phyloP scores from a whole-genome alignment of 2,329 filamentous ascomycete genomes.

The Aspergillus versicolor region DNA sequence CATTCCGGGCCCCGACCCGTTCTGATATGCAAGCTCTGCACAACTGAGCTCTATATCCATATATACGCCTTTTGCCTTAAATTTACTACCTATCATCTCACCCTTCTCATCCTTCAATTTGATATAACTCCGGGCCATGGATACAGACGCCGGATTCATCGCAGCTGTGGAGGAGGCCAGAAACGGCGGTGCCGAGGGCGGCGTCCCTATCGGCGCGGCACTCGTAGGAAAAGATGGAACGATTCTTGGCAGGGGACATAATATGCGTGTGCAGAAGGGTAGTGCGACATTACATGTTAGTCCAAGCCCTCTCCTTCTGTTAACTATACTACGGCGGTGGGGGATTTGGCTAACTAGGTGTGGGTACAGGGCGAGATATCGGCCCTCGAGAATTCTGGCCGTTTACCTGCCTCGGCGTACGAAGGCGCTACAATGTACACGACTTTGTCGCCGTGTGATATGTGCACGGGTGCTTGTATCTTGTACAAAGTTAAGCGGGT shows the following conservation, averaged over 20 bases:
- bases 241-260: slow-evolving; percentile 70
- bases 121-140: slow-evolving; percentile 24
- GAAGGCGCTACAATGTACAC: slow-evolving; percentile 79
- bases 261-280: slow-evolving; percentile 71
- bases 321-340: background rate
- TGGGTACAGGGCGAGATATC: slow-evolving; percentile 67
- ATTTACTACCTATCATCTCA: slow-evolving; percentile 3
- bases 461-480: slow-evolving; percentile 77
- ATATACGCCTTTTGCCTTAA: background rate
- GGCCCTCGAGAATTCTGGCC: slow-evolving; percentile 71
- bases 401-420: slow-evolving; percentile 68
- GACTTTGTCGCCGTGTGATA: slow-evolving; percentile 75
- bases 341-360: background rate
- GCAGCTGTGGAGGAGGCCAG: slow-evolving; percentile 59
- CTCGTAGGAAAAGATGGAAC: slow-evolving; percentile 68
- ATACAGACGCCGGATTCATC: slow-evolving; percentile 53
- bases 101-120: background rate
- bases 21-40: background rate
- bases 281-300: slow-evolving; percentile 70
- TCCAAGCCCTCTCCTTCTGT: slow-evolving; percentile 12
- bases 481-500: slow-evolving; percentile 73
- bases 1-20: background rate
- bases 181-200: slow-evolving; percentile 56
- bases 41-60: background rate
- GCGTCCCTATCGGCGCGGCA: slow-evolving; percentile 59